Evolutionary conservation across 140 eudicot genomes (phyloP).

Genomic region (Bidens hawaiensis): DNA sequence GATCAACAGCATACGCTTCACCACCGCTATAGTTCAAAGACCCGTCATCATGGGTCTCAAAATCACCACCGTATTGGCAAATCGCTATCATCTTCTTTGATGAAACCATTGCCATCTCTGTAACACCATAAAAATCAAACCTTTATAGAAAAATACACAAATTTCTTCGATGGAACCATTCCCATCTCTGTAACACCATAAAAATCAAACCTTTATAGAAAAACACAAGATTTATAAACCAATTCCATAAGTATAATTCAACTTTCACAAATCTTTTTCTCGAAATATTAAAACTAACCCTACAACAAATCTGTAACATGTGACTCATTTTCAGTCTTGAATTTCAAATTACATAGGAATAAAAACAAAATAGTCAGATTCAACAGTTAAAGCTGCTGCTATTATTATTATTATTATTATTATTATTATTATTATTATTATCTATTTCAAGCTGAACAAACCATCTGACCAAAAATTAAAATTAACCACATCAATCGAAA

Average conservation of each 20-base stretch:
- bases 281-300: background rate
- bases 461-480: too few species aligned
- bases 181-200: slow-evolving; percentile 22
- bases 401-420: too few species aligned
- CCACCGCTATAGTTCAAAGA: slow-evolving; percentile 56
- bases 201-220: slow-evolving; percentile 8
- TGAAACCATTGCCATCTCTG: slow-evolving; percentile 28
- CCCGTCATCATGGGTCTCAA: slow-evolving; percentile 59
- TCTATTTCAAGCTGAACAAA: too few species aligned
- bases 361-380: background rate
- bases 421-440: too few species aligned
- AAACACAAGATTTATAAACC: background rate
- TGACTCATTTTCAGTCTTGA: background rate
- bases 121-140: slow-evolving; percentile 9
- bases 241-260: slow-evolving; percentile 1
- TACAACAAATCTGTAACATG: background rate
- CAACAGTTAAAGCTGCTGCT: background rate
- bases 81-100: slow-evolving; percentile 70
- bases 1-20: slow-evolving; percentile 79
- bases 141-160: background rate
- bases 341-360: background rate
- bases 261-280: background rate
- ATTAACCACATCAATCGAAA: background rate
- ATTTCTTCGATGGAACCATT: slow-evolving; percentile 39
- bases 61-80: slow-evolving; percentile 77